These are phyloP conservation scores for Botrytis porri DNA, from an alignment of 2,329 filamentous ascomycete genomes.

Conservation along the genomic window DNA sequence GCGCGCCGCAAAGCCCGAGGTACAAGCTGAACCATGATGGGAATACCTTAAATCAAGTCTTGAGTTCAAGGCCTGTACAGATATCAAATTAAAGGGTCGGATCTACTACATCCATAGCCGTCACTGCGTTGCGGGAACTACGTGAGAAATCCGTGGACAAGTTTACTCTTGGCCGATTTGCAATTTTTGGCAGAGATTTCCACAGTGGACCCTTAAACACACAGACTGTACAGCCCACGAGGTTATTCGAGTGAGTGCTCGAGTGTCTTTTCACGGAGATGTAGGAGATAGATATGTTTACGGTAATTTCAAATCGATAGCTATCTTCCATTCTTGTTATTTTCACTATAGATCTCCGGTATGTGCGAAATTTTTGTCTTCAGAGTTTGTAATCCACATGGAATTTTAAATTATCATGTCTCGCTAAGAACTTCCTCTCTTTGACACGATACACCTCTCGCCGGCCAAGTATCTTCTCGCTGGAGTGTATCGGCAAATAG, in stretches of 20 bases:
- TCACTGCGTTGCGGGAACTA: neutral
- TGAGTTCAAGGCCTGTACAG: neutral
- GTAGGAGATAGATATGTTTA: neutral
- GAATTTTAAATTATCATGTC: neutral
- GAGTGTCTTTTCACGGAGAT: neutral
- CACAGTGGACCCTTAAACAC: constrained; percentile 1
- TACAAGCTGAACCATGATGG: neutral
- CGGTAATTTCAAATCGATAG: neutral
- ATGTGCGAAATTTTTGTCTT: neutral
- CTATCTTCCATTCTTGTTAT: neutral
- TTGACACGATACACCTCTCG: neutral
- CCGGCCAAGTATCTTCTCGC: neutral
- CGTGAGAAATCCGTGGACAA: neutral
- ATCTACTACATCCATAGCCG: neutral
- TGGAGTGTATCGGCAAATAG: neutral
- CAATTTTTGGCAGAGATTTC: neutral
- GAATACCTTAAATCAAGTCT: neutral
- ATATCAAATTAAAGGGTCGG: neutral
- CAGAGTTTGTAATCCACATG: neutral
- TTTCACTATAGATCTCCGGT: neutral
- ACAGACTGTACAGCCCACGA: neutral
- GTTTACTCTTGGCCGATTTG: neutral
- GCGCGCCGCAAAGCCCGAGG: neutral
- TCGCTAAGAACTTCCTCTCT: neutral
- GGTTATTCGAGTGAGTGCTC: constrained; percentile 4